Evolutionary conservation across 164 flowering plant genomes (phyloP).

Genomic region (Chimonanthus praecox): DNA sequence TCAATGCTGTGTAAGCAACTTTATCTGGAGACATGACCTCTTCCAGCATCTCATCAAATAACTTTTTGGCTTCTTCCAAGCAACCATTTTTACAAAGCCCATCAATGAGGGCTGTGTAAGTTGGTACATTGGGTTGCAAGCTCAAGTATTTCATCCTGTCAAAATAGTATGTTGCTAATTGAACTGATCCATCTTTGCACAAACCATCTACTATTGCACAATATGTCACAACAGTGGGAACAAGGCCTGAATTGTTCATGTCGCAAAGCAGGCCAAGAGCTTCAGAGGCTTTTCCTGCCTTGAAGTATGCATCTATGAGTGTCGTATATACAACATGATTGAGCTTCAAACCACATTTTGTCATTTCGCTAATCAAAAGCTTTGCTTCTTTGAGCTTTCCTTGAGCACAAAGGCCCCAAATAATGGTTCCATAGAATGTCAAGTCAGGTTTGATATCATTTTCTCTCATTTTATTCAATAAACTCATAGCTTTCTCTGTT

Average conservation of each 20-base stretch:
- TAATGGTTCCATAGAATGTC: slow-evolving; percentile 51
- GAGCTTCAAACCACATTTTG: slow-evolving; percentile 27
- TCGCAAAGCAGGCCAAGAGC: slow-evolving; percentile 52
- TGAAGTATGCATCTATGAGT: slow-evolving; percentile 65
- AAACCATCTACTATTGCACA: slow-evolving; percentile 70
- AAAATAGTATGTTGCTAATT: slow-evolving; percentile 57
- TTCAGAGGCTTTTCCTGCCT: slow-evolving; percentile 48
- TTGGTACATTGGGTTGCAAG: slow-evolving; percentile 53
- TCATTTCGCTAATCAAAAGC: slow-evolving; percentile 48
- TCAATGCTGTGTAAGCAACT: slow-evolving; percentile 58
- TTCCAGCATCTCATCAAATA: slow-evolving; percentile 55
- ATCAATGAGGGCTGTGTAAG: slow-evolving; percentile 69
- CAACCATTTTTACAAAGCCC: slow-evolving; percentile 56
- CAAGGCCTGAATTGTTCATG: slow-evolving; percentile 47
- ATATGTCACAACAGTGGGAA: slow-evolving; percentile 60
- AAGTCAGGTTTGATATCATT: slow-evolving; percentile 42
- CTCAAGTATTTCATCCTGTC: slow-evolving; percentile 35
- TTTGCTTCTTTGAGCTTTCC: slow-evolving; percentile 50
- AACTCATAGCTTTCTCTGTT: slow-evolving; percentile 36
- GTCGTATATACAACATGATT: slow-evolving; percentile 59
- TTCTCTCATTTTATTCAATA: slow-evolving; percentile 50
- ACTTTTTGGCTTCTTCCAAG: slow-evolving; percentile 47
- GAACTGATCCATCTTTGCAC: slow-evolving; percentile 56
- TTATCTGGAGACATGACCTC: slow-evolving; percentile 55
- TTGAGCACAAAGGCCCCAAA: slow-evolving; percentile 71